These are phyloP conservation scores for Alternaria triticimaculans DNA, from an alignment of 2,329 filamentous ascomycete genomes.

Conservation along the genomic window DNA sequence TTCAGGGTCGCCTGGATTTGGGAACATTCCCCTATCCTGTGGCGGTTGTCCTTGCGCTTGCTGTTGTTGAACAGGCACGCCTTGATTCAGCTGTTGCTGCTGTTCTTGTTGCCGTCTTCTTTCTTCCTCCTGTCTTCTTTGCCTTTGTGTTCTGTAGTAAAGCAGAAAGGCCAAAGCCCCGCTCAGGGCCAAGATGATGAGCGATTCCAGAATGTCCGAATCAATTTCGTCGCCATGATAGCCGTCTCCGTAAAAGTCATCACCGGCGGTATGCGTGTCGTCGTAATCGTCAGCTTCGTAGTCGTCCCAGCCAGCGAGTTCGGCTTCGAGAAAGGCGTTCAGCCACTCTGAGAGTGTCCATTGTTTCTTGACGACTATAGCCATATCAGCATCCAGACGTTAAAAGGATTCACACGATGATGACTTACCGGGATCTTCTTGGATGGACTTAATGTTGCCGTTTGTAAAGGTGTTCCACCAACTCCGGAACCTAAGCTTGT, in stretches of 20 bases:
- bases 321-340: slow-evolving; percentile 75
- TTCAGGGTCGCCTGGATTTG: slow-evolving; percentile 70
- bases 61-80: slow-evolving; percentile 27
- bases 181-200: slow-evolving; percentile 81
- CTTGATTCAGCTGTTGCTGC: slow-evolving; percentile 40
- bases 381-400: slow-evolving; percentile 4
- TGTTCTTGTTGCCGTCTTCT: slow-evolving; percentile 37
- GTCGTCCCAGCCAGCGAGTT: slow-evolving; percentile 65
- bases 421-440: slow-evolving; percentile 79
- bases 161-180: slow-evolving; percentile 77
- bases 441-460: slow-evolving; percentile 90
- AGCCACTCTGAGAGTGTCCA: slow-evolving; percentile 88
- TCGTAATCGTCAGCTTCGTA: slow-evolving; percentile 56
- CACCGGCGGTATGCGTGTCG: slow-evolving; percentile 38
- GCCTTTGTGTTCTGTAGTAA: slow-evolving; percentile 77
- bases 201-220: slow-evolving; percentile 81
- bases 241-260: slow-evolving; percentile 66
- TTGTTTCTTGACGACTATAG: slow-evolving; percentile 69
- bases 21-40: slow-evolving; percentile 66
- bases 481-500: slow-evolving; percentile 83
- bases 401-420: neutral
- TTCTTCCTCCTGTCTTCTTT: slow-evolving; percentile 53
- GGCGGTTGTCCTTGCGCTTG: slow-evolving; percentile 30
- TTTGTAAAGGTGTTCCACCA: slow-evolving; percentile 94
- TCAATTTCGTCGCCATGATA: slow-evolving; percentile 65